Conservation (phyloP, 371 early-diverging fungal genomes). For the Capillidium heterosporum region DNA sequence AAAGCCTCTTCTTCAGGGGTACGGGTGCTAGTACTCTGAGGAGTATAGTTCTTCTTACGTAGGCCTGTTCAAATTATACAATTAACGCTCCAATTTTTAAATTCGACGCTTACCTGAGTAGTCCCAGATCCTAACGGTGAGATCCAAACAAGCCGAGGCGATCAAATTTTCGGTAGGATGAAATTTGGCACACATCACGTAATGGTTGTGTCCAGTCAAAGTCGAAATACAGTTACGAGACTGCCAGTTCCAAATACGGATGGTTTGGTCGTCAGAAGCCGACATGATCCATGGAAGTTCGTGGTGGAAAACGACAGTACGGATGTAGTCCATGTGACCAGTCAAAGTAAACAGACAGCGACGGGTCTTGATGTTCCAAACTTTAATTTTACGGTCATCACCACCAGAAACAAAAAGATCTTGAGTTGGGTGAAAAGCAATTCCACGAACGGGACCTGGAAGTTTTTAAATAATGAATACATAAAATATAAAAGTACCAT, state of each 20-base stretch:
- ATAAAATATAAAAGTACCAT: slow-evolving; percentile 41
- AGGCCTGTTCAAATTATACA: slow-evolving; percentile 26
- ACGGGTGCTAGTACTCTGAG: slow-evolving; percentile 25
- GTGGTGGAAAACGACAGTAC: slow-evolving; percentile 95
- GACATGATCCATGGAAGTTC: slow-evolving; percentile 97
- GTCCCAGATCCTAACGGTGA: slow-evolving; percentile 98
- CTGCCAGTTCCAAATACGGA: slow-evolving; percentile 99
- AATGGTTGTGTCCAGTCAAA: slow-evolving; percentile 97
- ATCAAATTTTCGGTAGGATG: slow-evolving; percentile 91
- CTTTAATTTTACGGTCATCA: slow-evolving; percentile 98
- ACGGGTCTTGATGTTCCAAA: slow-evolving; percentile 98
- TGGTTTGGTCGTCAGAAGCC: slow-evolving; percentile 97
- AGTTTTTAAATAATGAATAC: not conserved
- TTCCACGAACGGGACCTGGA: slow-evolving; percentile 92
- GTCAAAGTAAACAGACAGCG: slow-evolving; percentile 89
- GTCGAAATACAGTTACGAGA: slow-evolving; percentile 94
- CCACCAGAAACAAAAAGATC: slow-evolving; percentile 97
- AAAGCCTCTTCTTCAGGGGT: slow-evolving; percentile 33
- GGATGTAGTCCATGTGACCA: slow-evolving; percentile 98
- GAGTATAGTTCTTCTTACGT: slow-evolving; percentile 46
- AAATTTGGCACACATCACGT: slow-evolving; percentile 98
- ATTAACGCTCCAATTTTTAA: not conserved
- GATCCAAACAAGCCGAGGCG: slow-evolving; percentile 94
- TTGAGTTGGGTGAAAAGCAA: slow-evolving; percentile 94
- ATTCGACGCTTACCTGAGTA: slow-evolving; percentile 42